Conservation (phyloP, 1,284 basidiomycete genomes). For the Moesziomyces sp. region DNA sequence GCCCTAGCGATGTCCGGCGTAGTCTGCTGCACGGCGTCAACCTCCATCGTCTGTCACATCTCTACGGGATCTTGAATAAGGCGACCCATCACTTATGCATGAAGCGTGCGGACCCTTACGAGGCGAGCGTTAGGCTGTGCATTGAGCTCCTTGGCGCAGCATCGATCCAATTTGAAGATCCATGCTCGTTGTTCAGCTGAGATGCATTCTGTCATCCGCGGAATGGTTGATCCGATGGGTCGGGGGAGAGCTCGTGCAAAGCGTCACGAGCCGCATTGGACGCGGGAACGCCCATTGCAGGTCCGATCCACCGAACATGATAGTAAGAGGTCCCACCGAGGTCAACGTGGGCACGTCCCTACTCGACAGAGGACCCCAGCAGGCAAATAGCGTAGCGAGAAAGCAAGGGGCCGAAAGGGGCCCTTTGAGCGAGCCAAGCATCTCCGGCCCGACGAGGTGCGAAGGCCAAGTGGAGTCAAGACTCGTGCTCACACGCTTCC, state of each 20-base stretch:
- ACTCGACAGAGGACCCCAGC: background rate
- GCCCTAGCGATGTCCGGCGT: background rate
- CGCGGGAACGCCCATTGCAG: background rate
- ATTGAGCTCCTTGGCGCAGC: background rate
- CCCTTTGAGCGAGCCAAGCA: too few species aligned
- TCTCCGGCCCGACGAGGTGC: background rate
- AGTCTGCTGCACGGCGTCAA: background rate
- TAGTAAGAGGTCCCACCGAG: background rate
- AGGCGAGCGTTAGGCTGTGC: too few species aligned
- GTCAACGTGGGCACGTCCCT: background rate
- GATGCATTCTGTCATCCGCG: background rate
- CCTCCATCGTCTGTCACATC: background rate
- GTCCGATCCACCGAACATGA: background rate
- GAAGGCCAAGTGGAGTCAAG: background rate
- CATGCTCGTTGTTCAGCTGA: background rate
- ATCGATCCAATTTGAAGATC: background rate
- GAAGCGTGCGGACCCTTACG: background rate
- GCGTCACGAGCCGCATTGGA: background rate
- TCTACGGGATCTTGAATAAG: background rate
- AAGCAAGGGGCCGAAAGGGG: background rate
- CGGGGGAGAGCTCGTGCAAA: background rate
- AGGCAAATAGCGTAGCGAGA: background rate
- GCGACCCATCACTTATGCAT: background rate
- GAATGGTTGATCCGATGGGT: background rate
- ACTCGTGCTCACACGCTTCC: constrained; percentile 8